Conservation (phyloP, 306 rosid genomes). For the Canavalia gladiata region DNA sequence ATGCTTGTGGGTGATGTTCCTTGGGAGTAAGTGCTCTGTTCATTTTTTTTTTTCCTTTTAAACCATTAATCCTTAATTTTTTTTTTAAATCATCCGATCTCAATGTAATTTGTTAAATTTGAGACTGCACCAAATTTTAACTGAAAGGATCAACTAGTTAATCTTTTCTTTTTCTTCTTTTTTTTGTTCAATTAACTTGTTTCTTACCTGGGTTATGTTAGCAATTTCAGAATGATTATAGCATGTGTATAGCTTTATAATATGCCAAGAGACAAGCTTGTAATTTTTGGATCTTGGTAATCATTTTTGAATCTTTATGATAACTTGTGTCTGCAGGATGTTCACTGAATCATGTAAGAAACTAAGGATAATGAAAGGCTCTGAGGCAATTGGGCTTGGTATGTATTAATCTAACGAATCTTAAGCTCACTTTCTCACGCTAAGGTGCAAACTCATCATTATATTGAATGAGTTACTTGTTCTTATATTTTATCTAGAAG, state of each 20-base stretch:
- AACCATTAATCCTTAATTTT: no score
- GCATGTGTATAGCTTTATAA: not conserved
- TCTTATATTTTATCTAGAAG: not conserved
- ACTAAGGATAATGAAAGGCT: conserved; percentile 32
- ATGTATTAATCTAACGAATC: not conserved
- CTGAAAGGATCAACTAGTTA: no score
- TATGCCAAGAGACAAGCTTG: conserved; percentile 21
- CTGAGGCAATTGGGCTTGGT: conserved; percentile 33
- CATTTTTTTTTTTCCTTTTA: not conserved
- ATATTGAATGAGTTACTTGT: not conserved
- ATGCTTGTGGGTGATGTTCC: conserved; percentile 40
- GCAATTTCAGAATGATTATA: not conserved
- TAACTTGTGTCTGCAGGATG: conserved; percentile 40
- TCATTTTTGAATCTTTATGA: not conserved
- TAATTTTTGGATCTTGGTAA: not conserved
- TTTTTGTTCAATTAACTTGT: no score
- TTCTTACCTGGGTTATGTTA: no score
- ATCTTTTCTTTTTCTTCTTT: no score
- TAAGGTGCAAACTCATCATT: not conserved
- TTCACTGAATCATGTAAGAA: conserved; percentile 44
- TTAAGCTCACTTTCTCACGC: not conserved
- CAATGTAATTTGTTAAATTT: no score
- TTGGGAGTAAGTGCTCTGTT: conserved; percentile 20
- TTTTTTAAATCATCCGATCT: no score
- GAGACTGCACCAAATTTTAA: no score